Evolutionary conservation across 331 rosid species (phyloP).

Genomic region (Cydonia oblonga): DNA sequence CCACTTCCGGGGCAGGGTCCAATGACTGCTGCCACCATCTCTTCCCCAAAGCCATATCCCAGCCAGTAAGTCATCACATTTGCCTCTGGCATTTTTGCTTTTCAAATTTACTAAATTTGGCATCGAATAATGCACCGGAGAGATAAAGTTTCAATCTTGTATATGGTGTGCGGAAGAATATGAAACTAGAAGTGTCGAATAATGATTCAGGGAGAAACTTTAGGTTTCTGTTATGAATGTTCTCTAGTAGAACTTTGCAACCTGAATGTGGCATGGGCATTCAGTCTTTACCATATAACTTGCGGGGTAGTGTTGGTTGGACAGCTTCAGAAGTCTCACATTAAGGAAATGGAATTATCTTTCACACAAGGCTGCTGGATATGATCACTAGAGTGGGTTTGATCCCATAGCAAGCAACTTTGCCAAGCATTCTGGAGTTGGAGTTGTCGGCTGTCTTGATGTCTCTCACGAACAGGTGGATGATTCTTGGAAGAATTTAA

Average conservation of each 20-base stretch:
- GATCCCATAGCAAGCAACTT: slow-evolving; percentile 76
- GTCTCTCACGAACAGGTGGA: slow-evolving; percentile 62
- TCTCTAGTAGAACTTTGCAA: not conserved
- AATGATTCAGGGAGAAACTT: not conserved
- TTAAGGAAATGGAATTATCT: slow-evolving; percentile 81
- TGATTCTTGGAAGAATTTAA: slow-evolving; percentile 80
- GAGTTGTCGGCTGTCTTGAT: slow-evolving; percentile 89
- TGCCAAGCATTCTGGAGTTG: slow-evolving; percentile 95
- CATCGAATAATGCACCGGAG: not conserved
- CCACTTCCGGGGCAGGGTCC: slow-evolving; percentile 49
- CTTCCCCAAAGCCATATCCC: slow-evolving; percentile 79
- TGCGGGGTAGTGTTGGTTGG: slow-evolving; percentile 33
- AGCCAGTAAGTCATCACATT: slow-evolving; percentile 36
- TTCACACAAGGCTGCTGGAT: slow-evolving; percentile 97
- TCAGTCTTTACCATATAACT: slow-evolving; percentile 8
- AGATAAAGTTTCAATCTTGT: not conserved
- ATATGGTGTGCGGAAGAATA: not conserved
- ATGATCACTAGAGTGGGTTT: slow-evolving; percentile 84
- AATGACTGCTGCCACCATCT: slow-evolving; percentile 71
- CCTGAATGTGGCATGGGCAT: not conserved
- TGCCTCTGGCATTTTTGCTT: not conserved
- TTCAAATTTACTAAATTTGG: not conserved
- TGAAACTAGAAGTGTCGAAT: not conserved
- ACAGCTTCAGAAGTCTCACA: slow-evolving; percentile 63
- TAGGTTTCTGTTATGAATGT: too few relatives aligned